Evolutionary conservation across 1,284 basidiomycete genomes (phyloP).

Genomic region (Limonomyces culmigenus): DNA sequence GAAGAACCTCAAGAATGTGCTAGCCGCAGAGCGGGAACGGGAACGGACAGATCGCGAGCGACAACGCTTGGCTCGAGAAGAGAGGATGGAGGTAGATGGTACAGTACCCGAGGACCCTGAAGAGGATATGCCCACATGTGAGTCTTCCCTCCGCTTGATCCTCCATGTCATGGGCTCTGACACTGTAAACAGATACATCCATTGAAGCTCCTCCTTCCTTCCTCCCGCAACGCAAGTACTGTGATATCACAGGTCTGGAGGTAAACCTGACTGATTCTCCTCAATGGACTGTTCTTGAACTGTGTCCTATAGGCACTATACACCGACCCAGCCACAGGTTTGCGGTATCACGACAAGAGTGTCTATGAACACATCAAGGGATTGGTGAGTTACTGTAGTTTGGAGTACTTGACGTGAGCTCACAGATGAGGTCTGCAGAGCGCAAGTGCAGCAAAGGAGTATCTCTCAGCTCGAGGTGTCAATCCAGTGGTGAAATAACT

Average conservation of each 20-base stretch:
- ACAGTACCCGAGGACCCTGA: slow-evolving; percentile 7
- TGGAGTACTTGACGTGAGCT: background rate
- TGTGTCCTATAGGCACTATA: slow-evolving; percentile 51
- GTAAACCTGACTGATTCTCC: slow-evolving; percentile 17
- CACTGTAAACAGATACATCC: slow-evolving; percentile 40
- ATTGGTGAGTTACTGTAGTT: slow-evolving; percentile 32
- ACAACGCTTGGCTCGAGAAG: slow-evolving; percentile 26
- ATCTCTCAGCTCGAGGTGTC: slow-evolving; percentile 30
- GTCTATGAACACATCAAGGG: slow-evolving; percentile 72
- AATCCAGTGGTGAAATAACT: slow-evolving; percentile 29
- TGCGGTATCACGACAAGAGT: slow-evolving; percentile 76
- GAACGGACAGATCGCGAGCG: slow-evolving; percentile 49
- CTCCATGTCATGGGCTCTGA: background rate
- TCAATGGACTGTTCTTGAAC: background rate
- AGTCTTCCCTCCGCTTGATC: slow-evolving; percentile 10
- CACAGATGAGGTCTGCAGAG: slow-evolving; percentile 16
- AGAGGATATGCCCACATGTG: slow-evolving; percentile 55
- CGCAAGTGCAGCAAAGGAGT: slow-evolving; percentile 27
- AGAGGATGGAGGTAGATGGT: slow-evolving; percentile 23
- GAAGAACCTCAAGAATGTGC: slow-evolving; percentile 60
- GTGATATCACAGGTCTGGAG: slow-evolving; percentile 78
- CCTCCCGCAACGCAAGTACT: slow-evolving; percentile 63
- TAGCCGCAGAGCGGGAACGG: slow-evolving; percentile 58
- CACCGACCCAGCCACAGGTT: slow-evolving; percentile 66
- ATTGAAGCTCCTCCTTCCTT: slow-evolving; percentile 79